Evolutionary conservation across 805 yeast species (phyloP), one percentile per base, ranked within the genome.

Genomic region (Candida takata): DNA sequence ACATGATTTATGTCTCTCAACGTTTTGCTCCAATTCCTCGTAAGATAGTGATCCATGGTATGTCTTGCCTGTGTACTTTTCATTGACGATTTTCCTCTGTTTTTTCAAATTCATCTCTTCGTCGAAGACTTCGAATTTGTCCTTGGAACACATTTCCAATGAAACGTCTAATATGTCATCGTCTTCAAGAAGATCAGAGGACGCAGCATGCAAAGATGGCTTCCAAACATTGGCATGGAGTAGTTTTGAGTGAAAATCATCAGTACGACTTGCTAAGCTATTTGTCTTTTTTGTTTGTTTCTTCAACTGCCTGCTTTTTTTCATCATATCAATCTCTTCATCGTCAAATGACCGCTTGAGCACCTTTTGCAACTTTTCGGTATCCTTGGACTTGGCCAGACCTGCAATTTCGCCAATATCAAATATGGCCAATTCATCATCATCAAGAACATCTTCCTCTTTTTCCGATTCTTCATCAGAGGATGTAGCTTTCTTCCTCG

Each of bases 1-100:
- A 5, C 62, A 40, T 3, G 39, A 37, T 13, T 65, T 29, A 33
- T 64, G 57, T 17, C 60, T 53, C 17, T 53, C 43, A 2, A 58
- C 52, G 31, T 58, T 53, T 4, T 35, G 24, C 13, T 54, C 39
- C 12, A 74, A 40, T 27, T 53, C 59, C 8, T 42, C 42, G 16
- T 58, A 53, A 13, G 62, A 41, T 10, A 61, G 27, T 0, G 48
- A 29, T 0, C 46, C 47, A 4, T 68, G 55, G 20, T 24, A 46
- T 44, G 45, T 42, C n/a, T 29, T 41, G 37, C 27, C 44, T 29
- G n/a, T 30, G 24, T 47, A 43, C 32, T 35, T 62, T 50, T 37
- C 32, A 29, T 30, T 31, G n/a, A 29, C 47, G 8, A 35, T 10
- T 11, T 34, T 38, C 8, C 27, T 31, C 30, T 45, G 44, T 26